phyloP scores from a whole-genome alignment of 2,329 filamentous ascomycete species.

The Diaporthe longicolla region DNA sequence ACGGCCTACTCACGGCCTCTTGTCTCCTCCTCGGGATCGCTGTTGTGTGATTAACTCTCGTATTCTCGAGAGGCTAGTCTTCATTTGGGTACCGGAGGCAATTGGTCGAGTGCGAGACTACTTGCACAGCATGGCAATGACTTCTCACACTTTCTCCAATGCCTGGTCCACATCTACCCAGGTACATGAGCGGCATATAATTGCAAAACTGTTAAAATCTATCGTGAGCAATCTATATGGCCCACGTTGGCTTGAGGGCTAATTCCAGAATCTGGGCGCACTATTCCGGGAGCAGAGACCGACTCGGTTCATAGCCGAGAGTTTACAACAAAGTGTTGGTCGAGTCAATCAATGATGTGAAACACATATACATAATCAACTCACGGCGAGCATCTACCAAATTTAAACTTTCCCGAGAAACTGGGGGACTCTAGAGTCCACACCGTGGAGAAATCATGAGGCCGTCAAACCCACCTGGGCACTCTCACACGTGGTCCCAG shows the following conservation, averaged over 20 bases:
- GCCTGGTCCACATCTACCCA: not conserved
- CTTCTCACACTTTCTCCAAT: not conserved
- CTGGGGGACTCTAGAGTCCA: not conserved
- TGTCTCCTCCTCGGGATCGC: not conserved
- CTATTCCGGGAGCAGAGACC: conserved; percentile 9
- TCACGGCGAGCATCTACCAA: conserved; percentile 13
- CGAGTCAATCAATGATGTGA: conserved; percentile 6
- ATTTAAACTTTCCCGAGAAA: conserved; percentile 11
- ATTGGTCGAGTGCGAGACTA: not conserved
- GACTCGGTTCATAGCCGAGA: conserved; percentile 7
- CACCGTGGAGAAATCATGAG: not conserved
- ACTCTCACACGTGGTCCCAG: not conserved
- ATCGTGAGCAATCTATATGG: not conserved
- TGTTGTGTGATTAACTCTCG: conserved; percentile 9
- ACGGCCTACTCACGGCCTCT: conserved; percentile 26
- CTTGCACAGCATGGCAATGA: not conserved
- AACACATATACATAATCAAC: conserved; percentile 2
- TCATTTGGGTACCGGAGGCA: not conserved
- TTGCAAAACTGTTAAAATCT: not conserved
- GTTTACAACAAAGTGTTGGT: conserved; percentile 2
- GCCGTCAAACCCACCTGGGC: not conserved
- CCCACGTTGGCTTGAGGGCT: not conserved
- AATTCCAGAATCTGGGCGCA: not conserved
- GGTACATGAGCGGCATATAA: not conserved
- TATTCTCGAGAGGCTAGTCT: conserved; percentile 18